phyloP scores from a whole-genome alignment of 1,284 basidiomycete genomes.

The Leccinum subfulvum region DNA sequence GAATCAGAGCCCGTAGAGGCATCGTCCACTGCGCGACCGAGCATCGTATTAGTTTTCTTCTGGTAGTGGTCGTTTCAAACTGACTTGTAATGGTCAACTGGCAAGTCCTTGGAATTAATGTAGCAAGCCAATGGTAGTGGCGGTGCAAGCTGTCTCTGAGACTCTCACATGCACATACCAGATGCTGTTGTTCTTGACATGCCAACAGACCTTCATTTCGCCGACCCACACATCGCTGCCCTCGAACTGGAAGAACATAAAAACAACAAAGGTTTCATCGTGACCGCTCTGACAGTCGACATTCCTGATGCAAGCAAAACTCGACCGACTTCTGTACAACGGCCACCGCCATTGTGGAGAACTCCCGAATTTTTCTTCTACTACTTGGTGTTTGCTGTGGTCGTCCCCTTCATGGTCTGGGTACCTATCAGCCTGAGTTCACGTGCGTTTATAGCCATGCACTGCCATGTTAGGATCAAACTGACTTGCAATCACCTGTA shows the following conservation, averaged over 20 bases:
- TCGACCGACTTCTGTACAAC: constrained; percentile 23
- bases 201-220: constrained; percentile 32
- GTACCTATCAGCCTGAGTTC: constrained; percentile 77
- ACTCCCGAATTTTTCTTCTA: constrained; percentile 86
- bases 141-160: constrained; percentile 11
- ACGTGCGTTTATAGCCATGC: constrained; percentile 47
- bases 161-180: neutral
- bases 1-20: constrained; percentile 84
- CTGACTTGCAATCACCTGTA: constrained; percentile 30
- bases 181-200: constrained; percentile 31
- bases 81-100: constrained; percentile 23
- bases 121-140: constrained; percentile 16
- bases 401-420: constrained; percentile 79
- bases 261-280: constrained; percentile 26
- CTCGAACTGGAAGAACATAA: constrained; percentile 20
- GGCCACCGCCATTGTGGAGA: constrained; percentile 63
- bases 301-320: constrained; percentile 41
- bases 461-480: neutral
- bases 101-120: constrained; percentile 6
- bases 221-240: neutral
- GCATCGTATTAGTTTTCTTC: constrained; percentile 31
- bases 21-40: constrained; percentile 69
- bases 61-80: constrained; percentile 19
- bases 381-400: constrained; percentile 58
- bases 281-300: constrained; percentile 48